Base-by-base conservation (phyloP, 2,329 filamentous ascomycete genomes). In the Arthrobotrys pseudoclavata region DNA sequence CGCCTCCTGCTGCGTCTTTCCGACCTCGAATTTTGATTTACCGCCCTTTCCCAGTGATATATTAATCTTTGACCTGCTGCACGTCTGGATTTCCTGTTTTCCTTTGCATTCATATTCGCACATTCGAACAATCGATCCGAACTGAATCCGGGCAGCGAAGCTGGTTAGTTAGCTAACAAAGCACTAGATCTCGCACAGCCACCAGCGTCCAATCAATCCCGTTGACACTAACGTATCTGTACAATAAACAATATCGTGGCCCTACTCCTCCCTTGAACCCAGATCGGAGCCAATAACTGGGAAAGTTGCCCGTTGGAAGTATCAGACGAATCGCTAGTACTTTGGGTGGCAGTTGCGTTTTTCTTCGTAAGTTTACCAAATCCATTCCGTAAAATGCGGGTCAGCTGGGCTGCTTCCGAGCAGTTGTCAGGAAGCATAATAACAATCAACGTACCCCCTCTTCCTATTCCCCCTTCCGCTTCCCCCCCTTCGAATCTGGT, bases 331-430 rank as follows among this genome's bases (percentile, higher is more conserved):
- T 64, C 60, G 60, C 37, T 48, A 37, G 29, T 42, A 50, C 20
- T 34, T 29, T 45, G 13, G 57, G 57, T 34, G 40, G 50, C 22
- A 42, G 50, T 50, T 72, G 69, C 69, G 69, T 52, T 37, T 64
- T 57, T 72, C 66, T 60, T 72, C 69, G 69, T 72, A 72, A 72
- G 69, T 72, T 72, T 72, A 72, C 60, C 69, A 52, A 72, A 72
- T 72, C 69, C 69, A 72, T 72, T 72, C 69, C 69, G 69, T 72
- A 72, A 72, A 72, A 72, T 72, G 61, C 69, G 69, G 69, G 69
- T 72, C 69, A 72, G 69, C 69, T 72, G 69, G 42, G 60, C 60
- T 66, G 69, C 40, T 64, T 47, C 68, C 57, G 57, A 71, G 42
- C 53, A 62, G 45, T 47, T 53, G 50, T 24, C 31, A 47, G 12